These are phyloP conservation scores for Mycena haematopus DNA, from an alignment of 768 basidiomycete species.

Conservation along the genomic window DNA sequence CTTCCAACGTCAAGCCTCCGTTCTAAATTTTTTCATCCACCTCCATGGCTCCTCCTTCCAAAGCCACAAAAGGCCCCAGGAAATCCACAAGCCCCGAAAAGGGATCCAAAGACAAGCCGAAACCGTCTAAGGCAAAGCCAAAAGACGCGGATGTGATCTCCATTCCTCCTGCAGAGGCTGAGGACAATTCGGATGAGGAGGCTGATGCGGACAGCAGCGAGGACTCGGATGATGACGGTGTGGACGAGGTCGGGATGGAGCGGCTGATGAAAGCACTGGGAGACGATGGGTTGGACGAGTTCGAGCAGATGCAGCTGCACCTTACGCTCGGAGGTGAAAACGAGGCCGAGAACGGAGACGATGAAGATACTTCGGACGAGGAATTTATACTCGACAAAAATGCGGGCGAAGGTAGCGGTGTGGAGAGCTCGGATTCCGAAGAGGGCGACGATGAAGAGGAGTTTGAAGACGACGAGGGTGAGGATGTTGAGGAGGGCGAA, in stretches of 20 bases:
- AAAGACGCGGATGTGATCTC: constrained; percentile 13
- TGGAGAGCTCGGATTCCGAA: constrained; percentile 31
- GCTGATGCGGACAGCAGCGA: constrained; percentile 15
- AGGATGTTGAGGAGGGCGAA: constrained; percentile 40
- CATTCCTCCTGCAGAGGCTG: constrained; percentile 9
- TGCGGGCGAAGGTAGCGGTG: constrained; percentile 36
- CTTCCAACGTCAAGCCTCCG: too few relatives aligned
- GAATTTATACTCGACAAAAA: constrained; percentile 40
- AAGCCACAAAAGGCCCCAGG: constrained; percentile 6
- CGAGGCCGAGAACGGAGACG: constrained; percentile 27
- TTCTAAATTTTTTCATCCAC: constrained; percentile 6
- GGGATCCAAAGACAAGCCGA: constrained; percentile 14
- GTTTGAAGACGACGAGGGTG: constrained; percentile 42
- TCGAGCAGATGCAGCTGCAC: constrained; percentile 62
- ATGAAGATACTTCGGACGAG: constrained; percentile 36
- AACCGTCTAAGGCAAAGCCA: constrained; percentile 13
- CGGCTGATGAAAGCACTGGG: constrained; percentile 62
- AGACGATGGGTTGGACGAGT: constrained; percentile 71
- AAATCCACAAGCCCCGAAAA: constrained; percentile 17
- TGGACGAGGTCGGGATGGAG: constrained; percentile 65
- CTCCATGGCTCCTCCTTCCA: constrained; percentile 10
- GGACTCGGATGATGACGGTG: constrained; percentile 49
- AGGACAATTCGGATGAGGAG: constrained; percentile 25
- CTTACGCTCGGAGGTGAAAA: constrained; percentile 42
- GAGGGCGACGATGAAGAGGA: constrained; percentile 25